These are phyloP conservation scores for Xylariomycetidae sp. DNA, from an alignment of 2,329 filamentous ascomycete species.

Conservation along the genomic window DNA sequence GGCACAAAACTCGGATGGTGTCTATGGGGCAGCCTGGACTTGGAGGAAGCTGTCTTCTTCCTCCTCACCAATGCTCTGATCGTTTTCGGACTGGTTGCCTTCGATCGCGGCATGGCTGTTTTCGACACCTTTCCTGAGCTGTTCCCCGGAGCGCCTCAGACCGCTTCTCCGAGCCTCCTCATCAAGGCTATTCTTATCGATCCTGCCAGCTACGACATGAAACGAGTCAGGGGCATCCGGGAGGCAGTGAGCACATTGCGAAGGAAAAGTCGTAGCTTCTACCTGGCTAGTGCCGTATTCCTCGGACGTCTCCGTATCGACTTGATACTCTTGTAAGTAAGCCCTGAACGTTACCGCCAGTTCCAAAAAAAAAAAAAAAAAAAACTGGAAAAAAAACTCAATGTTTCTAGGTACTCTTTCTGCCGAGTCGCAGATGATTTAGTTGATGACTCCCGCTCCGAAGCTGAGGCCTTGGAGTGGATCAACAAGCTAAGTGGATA, in stretches of 20 bases:
- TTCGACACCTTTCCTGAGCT: constrained; percentile 57
- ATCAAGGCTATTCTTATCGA: constrained; percentile 45
- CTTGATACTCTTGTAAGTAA: constrained; percentile 55
- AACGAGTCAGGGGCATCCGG: constrained; percentile 51
- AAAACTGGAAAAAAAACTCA: no score
- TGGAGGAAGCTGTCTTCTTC: constrained; percentile 74
- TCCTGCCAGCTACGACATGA: constrained; percentile 48
- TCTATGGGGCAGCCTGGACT: constrained; percentile 61
- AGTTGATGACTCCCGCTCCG: constrained; percentile 57
- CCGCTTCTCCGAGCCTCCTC: constrained; percentile 45
- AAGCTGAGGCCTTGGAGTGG: constrained; percentile 51
- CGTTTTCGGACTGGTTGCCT: constrained; percentile 63
- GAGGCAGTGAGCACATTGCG: constrained; percentile 55
- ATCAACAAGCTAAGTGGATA: constrained; percentile 54
- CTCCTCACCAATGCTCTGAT: constrained; percentile 65
- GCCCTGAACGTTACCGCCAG: no score
- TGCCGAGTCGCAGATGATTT: constrained; percentile 71
- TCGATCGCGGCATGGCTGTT: constrained; percentile 65
- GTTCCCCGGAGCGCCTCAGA: constrained; percentile 46
- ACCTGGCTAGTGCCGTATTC: constrained; percentile 66
- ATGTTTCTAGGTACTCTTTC: constrained; percentile 57
- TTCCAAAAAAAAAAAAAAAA: no score
- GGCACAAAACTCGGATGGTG: constrained; percentile 62
- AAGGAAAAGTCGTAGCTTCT: constrained; percentile 69
- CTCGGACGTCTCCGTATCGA: constrained; percentile 64